phyloP scores from a whole-genome alignment of 2,329 filamentous ascomycete species.

The Penicillium psychrosexuale region DNA sequence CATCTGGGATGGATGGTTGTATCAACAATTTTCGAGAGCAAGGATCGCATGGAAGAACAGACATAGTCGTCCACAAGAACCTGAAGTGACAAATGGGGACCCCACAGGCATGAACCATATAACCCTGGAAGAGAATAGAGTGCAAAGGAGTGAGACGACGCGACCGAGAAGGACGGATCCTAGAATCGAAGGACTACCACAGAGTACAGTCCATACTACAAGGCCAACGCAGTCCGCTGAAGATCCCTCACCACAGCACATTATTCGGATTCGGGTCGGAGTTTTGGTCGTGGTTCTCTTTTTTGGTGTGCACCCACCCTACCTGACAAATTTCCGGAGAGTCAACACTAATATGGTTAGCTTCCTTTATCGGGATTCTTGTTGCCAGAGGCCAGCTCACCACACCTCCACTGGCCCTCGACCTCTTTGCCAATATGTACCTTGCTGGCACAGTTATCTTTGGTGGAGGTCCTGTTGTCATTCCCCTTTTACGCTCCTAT shows the following conservation, averaged over 20 bases:
- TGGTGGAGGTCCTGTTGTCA: conserved; percentile 63
- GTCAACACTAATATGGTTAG: background rate
- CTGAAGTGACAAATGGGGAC: conserved; percentile 13
- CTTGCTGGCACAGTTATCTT: conserved; percentile 69
- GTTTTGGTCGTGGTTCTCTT: conserved; percentile 46
- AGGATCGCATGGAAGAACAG: conserved; percentile 19
- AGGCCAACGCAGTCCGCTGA: background rate
- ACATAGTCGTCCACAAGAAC: conserved; percentile 8
- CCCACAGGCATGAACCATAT: conserved; percentile 2
- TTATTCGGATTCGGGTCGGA: conserved; percentile 32
- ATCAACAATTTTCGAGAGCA: conserved; percentile 44
- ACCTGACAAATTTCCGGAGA: background rate
- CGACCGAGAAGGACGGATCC: conserved; percentile 11
- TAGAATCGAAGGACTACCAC: background rate
- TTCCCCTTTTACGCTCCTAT: conserved; percentile 59
- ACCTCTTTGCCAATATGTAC: conserved; percentile 69
- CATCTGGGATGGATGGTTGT: conserved; percentile 56
- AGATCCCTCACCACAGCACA: background rate
- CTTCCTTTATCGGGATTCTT: conserved; percentile 57
- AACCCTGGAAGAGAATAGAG: conserved; percentile 7
- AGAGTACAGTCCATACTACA: background rate
- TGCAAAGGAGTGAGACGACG: conserved; percentile 9
- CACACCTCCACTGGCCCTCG: conserved; percentile 49
- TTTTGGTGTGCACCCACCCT: conserved; percentile 38
- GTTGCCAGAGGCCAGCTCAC: conserved; percentile 44